Evolutionary conservation across 805 yeast species (phyloP).

Genomic region (Metschnikowia peoriensis): DNA sequence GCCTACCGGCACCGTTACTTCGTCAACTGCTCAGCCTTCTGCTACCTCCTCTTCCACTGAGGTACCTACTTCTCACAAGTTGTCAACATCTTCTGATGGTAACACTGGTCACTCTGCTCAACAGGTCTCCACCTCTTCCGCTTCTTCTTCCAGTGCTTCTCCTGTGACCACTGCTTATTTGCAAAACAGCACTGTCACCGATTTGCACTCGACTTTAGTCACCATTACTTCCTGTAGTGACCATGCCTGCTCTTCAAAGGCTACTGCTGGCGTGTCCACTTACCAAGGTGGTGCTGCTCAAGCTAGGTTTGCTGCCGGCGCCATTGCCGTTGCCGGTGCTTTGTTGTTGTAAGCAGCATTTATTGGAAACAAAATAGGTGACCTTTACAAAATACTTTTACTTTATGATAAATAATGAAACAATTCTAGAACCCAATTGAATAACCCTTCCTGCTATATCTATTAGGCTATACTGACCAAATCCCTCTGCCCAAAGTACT

Average conservation of each 20-base stretch:
- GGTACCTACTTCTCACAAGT: constrained; percentile 18
- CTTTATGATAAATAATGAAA: no score
- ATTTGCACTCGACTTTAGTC: constrained; percentile 22
- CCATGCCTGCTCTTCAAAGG: constrained; percentile 5
- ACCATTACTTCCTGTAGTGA: constrained; percentile 28
- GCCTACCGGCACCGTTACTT: constrained; percentile 24
- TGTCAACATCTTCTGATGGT: background rate
- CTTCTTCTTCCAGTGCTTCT: constrained; percentile 11
- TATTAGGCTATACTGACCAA: constrained; percentile 9
- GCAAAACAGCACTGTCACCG: constrained; percentile 19
- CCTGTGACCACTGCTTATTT: constrained; percentile 9
- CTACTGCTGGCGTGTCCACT: constrained; percentile 5
- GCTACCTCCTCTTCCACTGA: constrained; percentile 26
- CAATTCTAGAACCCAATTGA: background rate
- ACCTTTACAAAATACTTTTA: no score
- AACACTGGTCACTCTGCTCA: background rate
- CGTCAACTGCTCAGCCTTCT: constrained; percentile 24
- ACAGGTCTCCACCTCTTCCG: background rate
- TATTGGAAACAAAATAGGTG: background rate
- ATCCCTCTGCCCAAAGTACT: constrained; percentile 38
- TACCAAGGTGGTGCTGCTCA: constrained; percentile 15
- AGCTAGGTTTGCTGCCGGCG: constrained; percentile 17
- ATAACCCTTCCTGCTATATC: background rate
- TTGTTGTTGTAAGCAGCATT: constrained; percentile 14
- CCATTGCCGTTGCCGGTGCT: constrained; percentile 16